Evolutionary conservation across 2,329 filamentous ascomycete species (phyloP).

Genomic region (Periconia macrospinosa): DNA sequence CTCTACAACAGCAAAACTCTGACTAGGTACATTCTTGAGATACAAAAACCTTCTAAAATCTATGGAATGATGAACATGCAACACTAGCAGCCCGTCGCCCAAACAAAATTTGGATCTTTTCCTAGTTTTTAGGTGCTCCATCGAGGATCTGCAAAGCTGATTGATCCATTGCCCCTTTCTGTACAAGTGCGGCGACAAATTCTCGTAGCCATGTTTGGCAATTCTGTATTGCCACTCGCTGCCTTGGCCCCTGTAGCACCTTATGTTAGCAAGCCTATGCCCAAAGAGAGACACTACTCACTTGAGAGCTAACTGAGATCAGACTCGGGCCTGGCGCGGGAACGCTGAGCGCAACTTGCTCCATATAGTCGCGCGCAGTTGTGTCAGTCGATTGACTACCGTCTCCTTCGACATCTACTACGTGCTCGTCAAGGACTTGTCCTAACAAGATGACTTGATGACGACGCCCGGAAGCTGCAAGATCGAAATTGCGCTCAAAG

Average conservation of each 20-base stretch:
- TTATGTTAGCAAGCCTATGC: not conserved
- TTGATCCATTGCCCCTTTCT: conserved; percentile 8
- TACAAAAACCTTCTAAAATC: too few species aligned
- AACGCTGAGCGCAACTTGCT: conserved; percentile 19
- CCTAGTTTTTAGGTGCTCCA: conserved; percentile 12
- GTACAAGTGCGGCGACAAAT: conserved; percentile 18
- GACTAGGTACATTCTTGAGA: too few species aligned
- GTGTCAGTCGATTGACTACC: conserved; percentile 3
- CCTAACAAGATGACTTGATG: conserved; percentile 12
- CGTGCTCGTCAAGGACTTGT: conserved; percentile 10
- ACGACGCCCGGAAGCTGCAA: conserved; percentile 3
- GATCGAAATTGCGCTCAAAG: conserved; percentile 23
- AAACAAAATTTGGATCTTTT: too few species aligned
- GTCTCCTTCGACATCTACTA: conserved; percentile 12
- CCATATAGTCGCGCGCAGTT: conserved; percentile 14
- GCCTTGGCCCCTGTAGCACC: conserved; percentile 12
- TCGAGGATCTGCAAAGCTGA: conserved; percentile 10
- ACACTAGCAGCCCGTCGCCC: too few species aligned
- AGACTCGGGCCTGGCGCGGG: conserved; percentile 22
- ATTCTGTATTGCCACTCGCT: conserved; percentile 19
- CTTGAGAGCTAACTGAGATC: conserved; percentile 9
- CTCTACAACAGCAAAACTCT: too few species aligned
- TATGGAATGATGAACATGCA: too few species aligned
- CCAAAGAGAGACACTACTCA: not conserved
- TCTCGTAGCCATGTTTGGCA: conserved; percentile 26